These are phyloP conservation scores for Saccharomycopsis amapae DNA, from an alignment of 805 yeast species.

Conservation along the genomic window DNA sequence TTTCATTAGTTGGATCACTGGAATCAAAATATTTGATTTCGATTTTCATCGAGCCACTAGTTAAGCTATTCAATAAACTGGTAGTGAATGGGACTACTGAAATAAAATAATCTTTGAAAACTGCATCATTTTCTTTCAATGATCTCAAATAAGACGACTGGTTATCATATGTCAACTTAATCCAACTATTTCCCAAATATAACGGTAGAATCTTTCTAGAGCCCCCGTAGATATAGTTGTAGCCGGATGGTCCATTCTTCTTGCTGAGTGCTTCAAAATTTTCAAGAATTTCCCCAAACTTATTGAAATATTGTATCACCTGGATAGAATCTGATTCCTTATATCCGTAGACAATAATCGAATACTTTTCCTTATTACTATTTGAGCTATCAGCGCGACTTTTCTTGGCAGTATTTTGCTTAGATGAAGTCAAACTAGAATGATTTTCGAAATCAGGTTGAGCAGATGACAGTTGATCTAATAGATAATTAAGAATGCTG, in stretches of 20 bases:
- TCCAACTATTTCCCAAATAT: conserved; percentile 83
- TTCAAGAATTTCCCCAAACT: conserved; percentile 75
- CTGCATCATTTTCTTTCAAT: conserved; percentile 68
- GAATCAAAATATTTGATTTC: neutral
- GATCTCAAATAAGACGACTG: conserved; percentile 76
- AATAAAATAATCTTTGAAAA: conserved; percentile 12
- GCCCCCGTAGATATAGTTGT: conserved; percentile 12
- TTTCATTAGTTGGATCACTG: neutral
- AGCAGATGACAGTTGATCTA: neutral
- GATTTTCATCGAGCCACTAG: neutral
- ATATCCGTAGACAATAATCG: conserved; percentile 84
- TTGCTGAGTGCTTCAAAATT: conserved; percentile 45
- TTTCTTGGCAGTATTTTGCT: neutral
- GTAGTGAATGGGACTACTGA: conserved; percentile 6
- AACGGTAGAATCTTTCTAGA: conserved; percentile 41
- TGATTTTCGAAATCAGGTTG: neutral
- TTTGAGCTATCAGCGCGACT: neutral
- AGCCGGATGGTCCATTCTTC: conserved; percentile 4
- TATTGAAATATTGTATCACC: conserved; percentile 65
- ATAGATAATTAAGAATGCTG: neutral
- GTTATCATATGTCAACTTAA: conserved; percentile 77
- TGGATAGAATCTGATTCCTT: conserved; percentile 65
- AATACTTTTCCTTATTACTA: conserved; percentile 31
- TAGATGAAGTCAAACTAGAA: neutral
- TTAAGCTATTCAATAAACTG: conserved; percentile 3